Evolutionary conservation across 2,329 filamentous ascomycete genomes (phyloP).

Genomic region (Penicillium sp.): DNA sequence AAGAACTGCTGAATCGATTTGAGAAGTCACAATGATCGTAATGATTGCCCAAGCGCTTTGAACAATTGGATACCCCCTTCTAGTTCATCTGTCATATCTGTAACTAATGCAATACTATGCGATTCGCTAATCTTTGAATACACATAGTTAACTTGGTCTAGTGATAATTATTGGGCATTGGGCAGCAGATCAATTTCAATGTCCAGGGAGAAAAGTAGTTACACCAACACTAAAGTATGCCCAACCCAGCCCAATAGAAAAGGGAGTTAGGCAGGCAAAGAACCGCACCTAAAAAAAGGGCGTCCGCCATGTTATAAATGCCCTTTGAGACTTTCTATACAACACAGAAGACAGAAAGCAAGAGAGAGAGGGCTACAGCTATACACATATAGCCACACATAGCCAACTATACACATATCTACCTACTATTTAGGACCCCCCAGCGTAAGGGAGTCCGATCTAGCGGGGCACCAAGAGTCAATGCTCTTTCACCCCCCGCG

Average conservation of each 20-base stretch:
- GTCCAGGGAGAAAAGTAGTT: neutral
- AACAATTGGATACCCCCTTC: constrained; percentile 3
- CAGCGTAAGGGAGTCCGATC: constrained; percentile 1
- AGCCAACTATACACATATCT: too few relatives aligned
- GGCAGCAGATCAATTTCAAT: constrained; percentile 11
- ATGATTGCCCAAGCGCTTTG: neutral
- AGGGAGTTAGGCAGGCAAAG: constrained; percentile 3
- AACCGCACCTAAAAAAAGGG: constrained; percentile 6
- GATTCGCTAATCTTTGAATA: neutral
- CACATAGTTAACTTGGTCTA: too few relatives aligned
- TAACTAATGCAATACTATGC: neutral
- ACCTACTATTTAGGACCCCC: too few relatives aligned
- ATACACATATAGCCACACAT: too few relatives aligned
- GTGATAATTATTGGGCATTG: constrained; percentile 20
- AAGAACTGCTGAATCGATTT: constrained; percentile 36
- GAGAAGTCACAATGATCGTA: constrained; percentile 7
- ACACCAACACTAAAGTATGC: constrained; percentile 5
- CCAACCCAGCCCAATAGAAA: constrained; percentile 14
- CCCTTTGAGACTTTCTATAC: neutral
- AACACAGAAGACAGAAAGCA: neutral
- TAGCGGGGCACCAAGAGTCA: constrained; percentile 8
- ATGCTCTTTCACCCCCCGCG: constrained; percentile 11
- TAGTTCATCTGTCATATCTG: neutral
- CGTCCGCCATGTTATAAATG: neutral
- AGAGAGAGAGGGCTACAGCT: too few relatives aligned